phyloP scores from a whole-genome alignment of 1,139 yeast genomes.

The Blastobotrys proliferans region DNA sequence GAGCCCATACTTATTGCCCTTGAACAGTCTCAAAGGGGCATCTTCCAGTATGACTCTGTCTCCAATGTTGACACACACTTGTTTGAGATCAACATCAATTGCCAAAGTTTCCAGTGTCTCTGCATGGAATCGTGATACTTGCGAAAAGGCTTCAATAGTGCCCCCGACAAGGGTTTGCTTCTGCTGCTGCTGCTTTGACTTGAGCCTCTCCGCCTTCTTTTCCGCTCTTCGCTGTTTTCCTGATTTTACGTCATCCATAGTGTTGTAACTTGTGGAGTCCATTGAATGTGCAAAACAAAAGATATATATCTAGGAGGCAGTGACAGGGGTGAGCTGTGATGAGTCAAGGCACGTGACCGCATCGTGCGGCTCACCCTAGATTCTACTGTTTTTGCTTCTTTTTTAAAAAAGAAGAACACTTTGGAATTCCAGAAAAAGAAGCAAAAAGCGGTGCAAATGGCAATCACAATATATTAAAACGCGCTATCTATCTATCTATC shows the following conservation, averaged over 20 bases:
- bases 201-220: constrained; percentile 5
- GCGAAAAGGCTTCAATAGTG: constrained; percentile 9
- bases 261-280: too few relatives aligned
- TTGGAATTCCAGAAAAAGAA: too few relatives aligned
- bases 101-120: constrained; percentile 12
- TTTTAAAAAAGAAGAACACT: too few relatives aligned
- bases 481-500: too few relatives aligned
- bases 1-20: constrained; percentile 54
- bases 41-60: constrained; percentile 9
- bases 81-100: constrained; percentile 11
- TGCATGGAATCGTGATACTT: constrained; percentile 14
- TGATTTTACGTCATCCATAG: constrained; percentile 5
- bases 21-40: constrained; percentile 8
- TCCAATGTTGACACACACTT: constrained; percentile 8
- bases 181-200: neutral
- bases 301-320: too few relatives aligned
- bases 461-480: too few relatives aligned
- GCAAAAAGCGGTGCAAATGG: too few relatives aligned
- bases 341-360: too few relatives aligned
- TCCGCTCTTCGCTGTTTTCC: constrained; percentile 6
- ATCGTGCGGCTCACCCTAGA: too few relatives aligned
- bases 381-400: too few relatives aligned
- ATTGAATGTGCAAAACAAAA: too few relatives aligned
- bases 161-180: neutral
- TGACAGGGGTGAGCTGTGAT: too few relatives aligned